Evolutionary conservation across 2,329 filamentous ascomycete species (phyloP), one percentile per base, ranked within the genome.

Genomic region (Bipolaris oryzae): DNA sequence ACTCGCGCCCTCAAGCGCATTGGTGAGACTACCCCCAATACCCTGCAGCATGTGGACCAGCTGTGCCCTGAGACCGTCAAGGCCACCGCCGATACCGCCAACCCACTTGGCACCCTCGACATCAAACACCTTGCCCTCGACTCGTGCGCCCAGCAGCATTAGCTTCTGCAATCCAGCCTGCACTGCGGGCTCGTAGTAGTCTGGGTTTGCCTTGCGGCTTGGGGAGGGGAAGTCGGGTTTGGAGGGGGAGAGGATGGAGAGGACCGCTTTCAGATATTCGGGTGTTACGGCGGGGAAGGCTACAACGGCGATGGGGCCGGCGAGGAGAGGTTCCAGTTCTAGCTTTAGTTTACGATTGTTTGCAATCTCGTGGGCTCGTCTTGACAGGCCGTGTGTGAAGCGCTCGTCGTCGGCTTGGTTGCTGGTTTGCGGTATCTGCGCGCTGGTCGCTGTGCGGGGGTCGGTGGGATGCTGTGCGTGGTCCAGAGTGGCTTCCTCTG

Each of bases 71-170:
- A 99, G 80, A 4, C 90, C 90, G 37, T 92, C 88, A 61, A 96
- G 75, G 37, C 93, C 92, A 57, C 91, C 92, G 64, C 89, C 82
- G 67, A 98, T 96, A 34, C 89, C 84, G 55, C 92, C 85, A 42
- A 89, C 83, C 88, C 88, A 90, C 70, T 82, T 86, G 25, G 83
- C 81, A 52, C 90, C 89, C 10, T 88, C 87, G 44, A 85, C 77
- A 72, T 97, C 93, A 69, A 96, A 93, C 31, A 92, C 86, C 75
- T 87, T 89, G 61, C 90, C 90, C 72, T 99, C 95, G 28, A 97
- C 85, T 49, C 95, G 84, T 13, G 93, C 93, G 50, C 92, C 95
- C 13, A 99, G 79, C 33, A 99, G 78, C 75, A 96, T 82, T 61
- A 99, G 78, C 79, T 99, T 99, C 70, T 92, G 87, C 66, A 99